Percentiles rank a stretch among this genome's conserved stretches.
Conservation (phyloP, 2,329 filamentous ascomycete genomes). For the Didymella segeticola region DNA sequence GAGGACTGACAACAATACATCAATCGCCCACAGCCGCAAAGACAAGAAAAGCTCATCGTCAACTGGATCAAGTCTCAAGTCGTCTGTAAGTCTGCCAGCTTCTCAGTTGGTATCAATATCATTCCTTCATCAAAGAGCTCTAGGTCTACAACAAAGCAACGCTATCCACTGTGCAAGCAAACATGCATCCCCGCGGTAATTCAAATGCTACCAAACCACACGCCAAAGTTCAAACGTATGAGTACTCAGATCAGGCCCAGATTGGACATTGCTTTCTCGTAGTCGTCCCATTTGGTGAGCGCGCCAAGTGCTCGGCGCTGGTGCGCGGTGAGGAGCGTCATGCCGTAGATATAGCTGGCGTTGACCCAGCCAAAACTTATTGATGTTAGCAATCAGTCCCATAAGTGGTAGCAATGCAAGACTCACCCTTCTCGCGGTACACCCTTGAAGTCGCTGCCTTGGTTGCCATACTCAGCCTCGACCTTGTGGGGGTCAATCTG, state of each 20-base stretch:
- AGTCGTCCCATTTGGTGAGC: constrained; percentile 84
- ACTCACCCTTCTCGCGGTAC: constrained; percentile 94
- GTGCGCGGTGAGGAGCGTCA: constrained; percentile 86
- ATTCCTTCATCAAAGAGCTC: constrained; percentile 8
- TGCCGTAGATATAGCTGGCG: constrained; percentile 92
- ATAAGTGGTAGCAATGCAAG: background rate
- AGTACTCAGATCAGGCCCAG: constrained; percentile 35
- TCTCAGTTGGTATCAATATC: constrained; percentile 10
- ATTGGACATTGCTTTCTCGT: constrained; percentile 68
- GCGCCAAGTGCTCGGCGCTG: constrained; percentile 88
- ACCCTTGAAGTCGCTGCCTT: constrained; percentile 93
- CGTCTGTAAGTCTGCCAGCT: too few relatives aligned
- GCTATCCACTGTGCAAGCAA: constrained; percentile 5
- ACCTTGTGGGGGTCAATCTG: constrained; percentile 91
- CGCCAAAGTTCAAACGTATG: background rate
- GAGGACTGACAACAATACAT: too few relatives aligned
- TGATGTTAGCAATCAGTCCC: constrained; percentile 29
- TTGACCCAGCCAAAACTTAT: constrained; percentile 97
- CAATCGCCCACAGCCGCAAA: too few relatives aligned
- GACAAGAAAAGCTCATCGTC: too few relatives aligned
- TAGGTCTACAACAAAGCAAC: constrained; percentile 8
- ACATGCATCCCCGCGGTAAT: background rate
- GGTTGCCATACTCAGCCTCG: constrained; percentile 97
- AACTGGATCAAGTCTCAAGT: too few relatives aligned
- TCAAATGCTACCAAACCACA: background rate